Base-by-base conservation (phyloP, 2,329 filamentous ascomycete species). In the Cryphonectria naterciae region DNA sequence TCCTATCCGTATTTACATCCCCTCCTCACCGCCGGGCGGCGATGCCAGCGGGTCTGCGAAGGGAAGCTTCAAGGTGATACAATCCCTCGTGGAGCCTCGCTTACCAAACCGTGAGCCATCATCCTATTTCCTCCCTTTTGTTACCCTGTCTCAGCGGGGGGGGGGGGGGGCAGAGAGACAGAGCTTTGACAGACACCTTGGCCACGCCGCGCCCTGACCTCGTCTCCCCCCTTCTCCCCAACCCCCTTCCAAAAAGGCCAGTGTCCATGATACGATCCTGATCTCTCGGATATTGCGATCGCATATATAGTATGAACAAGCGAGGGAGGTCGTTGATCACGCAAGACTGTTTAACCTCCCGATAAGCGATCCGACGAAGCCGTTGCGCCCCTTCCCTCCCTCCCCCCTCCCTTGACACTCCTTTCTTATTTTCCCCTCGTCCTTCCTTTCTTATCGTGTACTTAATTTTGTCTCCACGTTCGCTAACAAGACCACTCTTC, bases 1-100 rank as follows among this genome's bases (percentile, higher is more conserved):
- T n/a, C 96, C 96, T 0, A 82, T 98, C 54, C 91, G 95, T 68
- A 83, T 98, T 68, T 99, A 98, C 81, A 89, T 98, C 65, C 93
- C 92, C 2, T 87, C 89, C 6, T 83, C 88, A 0, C 89, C 92
- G 0, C 84, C 77, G 11, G 75, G 43, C 71, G 75, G 72, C 46
- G 79, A 79, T 25, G 75, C 81, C 2, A 73, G 65, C 46, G 71
- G 75, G 25, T 71, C 76, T 13, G 73, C 74, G 4, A 62, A 77
- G 15, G 88, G 87, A 25, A 85, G 88, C 52, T 90, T 93, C 77
- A 91, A 88, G 76, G 87, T 94, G 63, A 87, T 97, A 58, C 95
- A 98, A 81, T 88, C 91, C 2, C 88, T 94, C 15, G 83, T 97
- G 2, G 83, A 91, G 49, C 83, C 89, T 75, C 71, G 75, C 68